phyloP scores from a whole-genome alignment of 169 alveolate species.

The Eimeria zaria region DNA sequence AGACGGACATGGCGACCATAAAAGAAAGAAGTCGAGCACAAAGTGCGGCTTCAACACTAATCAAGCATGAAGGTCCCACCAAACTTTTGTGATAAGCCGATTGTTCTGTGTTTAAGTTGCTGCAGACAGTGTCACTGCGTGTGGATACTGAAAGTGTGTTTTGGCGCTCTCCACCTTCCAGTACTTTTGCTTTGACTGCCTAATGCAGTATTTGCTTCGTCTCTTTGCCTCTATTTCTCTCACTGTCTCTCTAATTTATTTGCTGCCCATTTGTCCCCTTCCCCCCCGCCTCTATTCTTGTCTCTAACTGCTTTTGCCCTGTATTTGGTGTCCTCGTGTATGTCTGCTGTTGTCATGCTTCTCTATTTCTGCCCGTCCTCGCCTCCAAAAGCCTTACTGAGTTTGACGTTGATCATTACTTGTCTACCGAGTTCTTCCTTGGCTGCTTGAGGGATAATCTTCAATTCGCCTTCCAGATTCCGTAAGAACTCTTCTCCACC shows the following conservation, averaged over 20 bases:
- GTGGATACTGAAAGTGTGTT: background rate
- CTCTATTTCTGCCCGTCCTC: too few species aligned
- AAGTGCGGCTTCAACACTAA: background rate
- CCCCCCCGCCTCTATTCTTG: background rate
- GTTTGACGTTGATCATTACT: background rate
- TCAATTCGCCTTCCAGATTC: background rate
- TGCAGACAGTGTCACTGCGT: background rate
- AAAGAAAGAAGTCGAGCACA: background rate
- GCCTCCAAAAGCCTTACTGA: background rate
- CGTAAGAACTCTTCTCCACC: background rate
- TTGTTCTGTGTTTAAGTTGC: background rate
- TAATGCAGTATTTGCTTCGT: background rate
- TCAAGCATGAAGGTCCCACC: background rate
- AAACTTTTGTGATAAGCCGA: background rate
- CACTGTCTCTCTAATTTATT: background rate
- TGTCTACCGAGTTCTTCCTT: conserved; percentile 46
- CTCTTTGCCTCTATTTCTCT: background rate
- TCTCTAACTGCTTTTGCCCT: background rate
- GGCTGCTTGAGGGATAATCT: background rate
- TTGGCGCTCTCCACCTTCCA: background rate
- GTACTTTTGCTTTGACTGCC: background rate
- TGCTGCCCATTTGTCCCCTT: background rate
- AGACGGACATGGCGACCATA: too few species aligned
- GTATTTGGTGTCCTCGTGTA: background rate
- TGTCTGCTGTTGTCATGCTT: background rate